A percentile compares a stretch with the other conserved stretches of the same genome.
Evolutionary conservation across 768 basidiomycete genomes (phyloP).

Genomic region (Auricularia sp.): DNA sequence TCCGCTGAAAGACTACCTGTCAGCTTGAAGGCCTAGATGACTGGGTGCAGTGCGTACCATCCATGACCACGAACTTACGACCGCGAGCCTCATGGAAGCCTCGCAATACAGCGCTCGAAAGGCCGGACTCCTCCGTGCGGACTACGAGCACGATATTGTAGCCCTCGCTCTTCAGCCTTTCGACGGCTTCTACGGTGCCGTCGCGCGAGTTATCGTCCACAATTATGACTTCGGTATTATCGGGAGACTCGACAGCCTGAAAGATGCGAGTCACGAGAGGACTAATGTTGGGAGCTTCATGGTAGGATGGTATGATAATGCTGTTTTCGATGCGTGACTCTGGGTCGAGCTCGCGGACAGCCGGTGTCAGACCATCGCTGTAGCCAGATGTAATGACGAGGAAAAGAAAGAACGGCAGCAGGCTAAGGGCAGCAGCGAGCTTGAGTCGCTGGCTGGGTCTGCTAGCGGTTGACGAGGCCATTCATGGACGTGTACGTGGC

Average conservation of each 20-base stretch:
- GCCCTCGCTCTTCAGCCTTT: background rate
- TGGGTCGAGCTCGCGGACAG: background rate
- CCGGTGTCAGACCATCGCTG: background rate
- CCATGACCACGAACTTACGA: background rate
- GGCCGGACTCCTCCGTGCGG: background rate
- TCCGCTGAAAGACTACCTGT: background rate
- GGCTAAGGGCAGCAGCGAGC: background rate
- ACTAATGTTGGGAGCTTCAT: background rate
- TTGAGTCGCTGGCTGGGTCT: background rate
- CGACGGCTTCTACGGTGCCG: background rate
- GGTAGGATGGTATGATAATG: background rate
- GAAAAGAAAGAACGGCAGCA: background rate
- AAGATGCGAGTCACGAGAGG: background rate
- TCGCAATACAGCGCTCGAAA: background rate
- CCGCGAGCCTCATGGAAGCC: background rate
- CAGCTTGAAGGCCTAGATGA: background rate
- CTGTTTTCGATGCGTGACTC: background rate
- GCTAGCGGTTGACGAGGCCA: too few species aligned
- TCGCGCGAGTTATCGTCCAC: constrained; percentile 3
- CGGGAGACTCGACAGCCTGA: background rate
- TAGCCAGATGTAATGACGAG: background rate
- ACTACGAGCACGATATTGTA: background rate
- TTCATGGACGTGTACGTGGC: too few species aligned
- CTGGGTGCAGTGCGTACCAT: background rate
- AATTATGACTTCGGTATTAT: background rate